phyloP scores from a whole-genome alignment of 305 asterid species.

The Solanum hybrid region DNA sequence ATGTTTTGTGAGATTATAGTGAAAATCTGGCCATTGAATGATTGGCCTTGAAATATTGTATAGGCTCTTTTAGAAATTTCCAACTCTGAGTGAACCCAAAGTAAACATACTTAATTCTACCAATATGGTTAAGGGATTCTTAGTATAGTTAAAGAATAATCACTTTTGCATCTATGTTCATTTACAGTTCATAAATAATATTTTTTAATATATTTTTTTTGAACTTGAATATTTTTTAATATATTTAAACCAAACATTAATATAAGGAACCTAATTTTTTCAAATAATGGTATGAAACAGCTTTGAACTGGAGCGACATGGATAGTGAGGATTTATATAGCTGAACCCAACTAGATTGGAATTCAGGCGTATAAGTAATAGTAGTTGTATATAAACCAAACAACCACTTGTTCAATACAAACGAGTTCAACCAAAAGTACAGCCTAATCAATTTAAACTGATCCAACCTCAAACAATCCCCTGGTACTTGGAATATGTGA shows the following conservation, averaged over 20 bases:
- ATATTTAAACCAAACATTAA: not conserved
- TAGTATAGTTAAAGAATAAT: not conserved
- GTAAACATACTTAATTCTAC: not conserved
- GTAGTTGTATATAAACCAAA: not conserved
- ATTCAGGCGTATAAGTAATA: not conserved
- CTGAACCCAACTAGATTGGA: not conserved
- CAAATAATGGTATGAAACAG: not conserved
- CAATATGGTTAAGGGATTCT: not conserved
- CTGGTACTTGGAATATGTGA: not conserved
- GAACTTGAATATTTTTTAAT: not conserved
- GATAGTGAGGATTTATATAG: not conserved
- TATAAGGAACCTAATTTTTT: not conserved
- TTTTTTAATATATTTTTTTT: not conserved
- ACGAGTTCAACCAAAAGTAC: not conserved
- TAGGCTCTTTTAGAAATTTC: not conserved
- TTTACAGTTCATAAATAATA: not conserved
- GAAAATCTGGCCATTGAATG: not conserved
- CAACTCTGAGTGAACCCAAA: not conserved
- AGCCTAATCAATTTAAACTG: not conserved
- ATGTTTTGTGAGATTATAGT: not conserved
- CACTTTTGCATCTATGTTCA: not conserved
- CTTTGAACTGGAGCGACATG: not conserved
- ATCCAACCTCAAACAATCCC: not conserved
- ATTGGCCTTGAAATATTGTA: not conserved
- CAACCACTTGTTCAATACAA: not conserved